Evolutionary conservation across 768 basidiomycete genomes (phyloP), one percentile per base, ranked within the genome.

Genomic region (Tephrocybe sp.): DNA sequence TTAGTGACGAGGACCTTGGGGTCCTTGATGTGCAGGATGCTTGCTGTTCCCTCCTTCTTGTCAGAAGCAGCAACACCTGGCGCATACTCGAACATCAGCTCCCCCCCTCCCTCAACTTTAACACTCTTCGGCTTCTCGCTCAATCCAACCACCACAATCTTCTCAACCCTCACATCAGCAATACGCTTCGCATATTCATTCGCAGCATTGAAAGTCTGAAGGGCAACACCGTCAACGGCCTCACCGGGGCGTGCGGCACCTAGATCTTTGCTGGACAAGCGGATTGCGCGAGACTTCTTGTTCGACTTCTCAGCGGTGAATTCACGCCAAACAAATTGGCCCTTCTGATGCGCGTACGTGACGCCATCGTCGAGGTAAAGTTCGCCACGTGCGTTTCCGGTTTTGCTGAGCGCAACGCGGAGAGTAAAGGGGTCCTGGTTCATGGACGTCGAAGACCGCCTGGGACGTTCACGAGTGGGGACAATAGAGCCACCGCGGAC

Each of bases 281-380:
- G 75, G 55, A 80, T 68, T 39, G 62, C 66, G 62, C 64, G 70
- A 12, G 57, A 42, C 53, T 68, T 70, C 61, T 68, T 72, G 25
- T 61, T 58, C 11, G 66, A 65, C 63, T 76, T 75, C 46, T 72
- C 76, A 21, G 91, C 84, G 21, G 60, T 60, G 61, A 94, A 91
- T 52, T 76, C 72, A 47, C 91, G 83, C 91, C 91, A 94, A 51
- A 97, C 74, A 63, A 90, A 81, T 50, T 92, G 75, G 24, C 97
- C 97, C 5, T 77, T 62, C 50, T 79, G 70, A 67, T 94, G 84
- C 4, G 76, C 70, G 66, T 83, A 98, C 0, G 86, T 80, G 44
- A 86, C 87, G 12, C 97, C 97, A 57, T 98, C 97, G 64, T 99
- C 97, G 48, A 95, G 79, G 68, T 98, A 99, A 30, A 99, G 75